Conservation (phyloP, 2,329 filamentous ascomycete genomes). For the Aspergillus felis region DNA sequence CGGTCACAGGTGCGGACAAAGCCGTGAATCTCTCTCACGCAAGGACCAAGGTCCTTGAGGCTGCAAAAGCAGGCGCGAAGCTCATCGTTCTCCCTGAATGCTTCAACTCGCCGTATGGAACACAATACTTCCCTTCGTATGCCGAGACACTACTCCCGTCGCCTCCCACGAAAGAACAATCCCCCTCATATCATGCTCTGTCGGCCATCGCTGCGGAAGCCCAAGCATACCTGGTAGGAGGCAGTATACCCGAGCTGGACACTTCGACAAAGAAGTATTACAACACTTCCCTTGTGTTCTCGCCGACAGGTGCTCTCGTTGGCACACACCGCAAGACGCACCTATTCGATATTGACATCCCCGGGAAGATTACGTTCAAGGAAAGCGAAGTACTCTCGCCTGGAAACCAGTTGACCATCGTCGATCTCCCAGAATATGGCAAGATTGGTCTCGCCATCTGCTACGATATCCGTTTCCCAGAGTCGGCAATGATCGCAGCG, state of each 20-base stretch:
- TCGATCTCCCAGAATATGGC: conserved; percentile 86
- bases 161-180: conserved; percentile 65
- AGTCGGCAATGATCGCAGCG: conserved; percentile 84
- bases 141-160: conserved; percentile 82
- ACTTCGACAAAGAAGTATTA: conserved; percentile 68
- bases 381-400: conserved; percentile 86
- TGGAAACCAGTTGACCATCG: conserved; percentile 77
- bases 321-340: conserved; percentile 90
- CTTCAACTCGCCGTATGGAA: conserved; percentile 98
- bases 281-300: conserved; percentile 86
- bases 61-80: conserved; percentile 69
- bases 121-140: conserved; percentile 83
- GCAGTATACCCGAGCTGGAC: conserved; percentile 84
- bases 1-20: conserved; percentile 67
- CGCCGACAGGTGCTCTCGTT: conserved; percentile 72
- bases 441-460: conserved; percentile 87
- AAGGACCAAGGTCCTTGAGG: conserved; percentile 75
- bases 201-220: conserved; percentile 74
- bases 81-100: conserved; percentile 94
- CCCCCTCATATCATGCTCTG: conserved; percentile 82
- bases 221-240: conserved; percentile 77
- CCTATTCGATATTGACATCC: conserved; percentile 96
- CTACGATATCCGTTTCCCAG: conserved; percentile 96
- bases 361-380: conserved; percentile 85
- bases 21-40: conserved; percentile 76